These are phyloP conservation scores for Fusarium sp. DNA, from an alignment of 2,329 filamentous ascomycete species.

Conservation along the genomic window DNA sequence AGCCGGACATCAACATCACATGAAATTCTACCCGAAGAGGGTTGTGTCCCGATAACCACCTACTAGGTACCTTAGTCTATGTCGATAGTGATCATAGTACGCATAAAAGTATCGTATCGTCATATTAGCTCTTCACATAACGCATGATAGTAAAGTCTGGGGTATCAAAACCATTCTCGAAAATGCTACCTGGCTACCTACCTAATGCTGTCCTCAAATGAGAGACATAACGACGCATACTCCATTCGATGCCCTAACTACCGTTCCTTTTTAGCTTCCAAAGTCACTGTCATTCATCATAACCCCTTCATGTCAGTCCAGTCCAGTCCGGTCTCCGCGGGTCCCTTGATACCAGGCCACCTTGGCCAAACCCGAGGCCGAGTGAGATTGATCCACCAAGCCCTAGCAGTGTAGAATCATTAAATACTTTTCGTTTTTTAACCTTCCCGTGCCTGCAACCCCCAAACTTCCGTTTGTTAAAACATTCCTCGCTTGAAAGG, in stretches of 20 bases:
- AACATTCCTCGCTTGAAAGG: constrained; percentile 40
- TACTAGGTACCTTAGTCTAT: too few species aligned
- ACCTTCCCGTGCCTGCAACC: constrained; percentile 14
- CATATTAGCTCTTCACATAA: background rate
- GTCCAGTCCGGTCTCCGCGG: constrained; percentile 7
- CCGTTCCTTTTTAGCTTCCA: constrained; percentile 33
- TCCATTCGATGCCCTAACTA: constrained; percentile 35
- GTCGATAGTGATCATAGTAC: background rate
- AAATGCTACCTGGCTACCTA: constrained; percentile 43
- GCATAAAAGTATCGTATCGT: background rate
- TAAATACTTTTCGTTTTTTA: constrained; percentile 40
- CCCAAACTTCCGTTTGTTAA: constrained; percentile 32
- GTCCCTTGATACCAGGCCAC: constrained; percentile 7
- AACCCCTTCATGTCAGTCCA: constrained; percentile 15
- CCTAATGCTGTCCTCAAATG: constrained; percentile 26
- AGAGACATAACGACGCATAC: constrained; percentile 26
- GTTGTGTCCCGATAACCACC: background rate
- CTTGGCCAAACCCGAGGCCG: constrained; percentile 2
- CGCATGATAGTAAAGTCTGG: constrained; percentile 2
- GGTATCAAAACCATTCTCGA: constrained; percentile 44
- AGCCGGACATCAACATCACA: constrained; percentile 26
- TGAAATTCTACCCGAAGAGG: constrained; percentile 18
- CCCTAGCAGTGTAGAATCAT: constrained; percentile 28
- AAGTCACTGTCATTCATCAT: constrained; percentile 35
- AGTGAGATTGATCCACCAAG: constrained; percentile 25